A percentile compares a stretch with the other conserved stretches of the same genome.
Evolutionary conservation across 2,329 filamentous ascomycete species (phyloP).

Genomic region (Epicoccum sorghinum): DNA sequence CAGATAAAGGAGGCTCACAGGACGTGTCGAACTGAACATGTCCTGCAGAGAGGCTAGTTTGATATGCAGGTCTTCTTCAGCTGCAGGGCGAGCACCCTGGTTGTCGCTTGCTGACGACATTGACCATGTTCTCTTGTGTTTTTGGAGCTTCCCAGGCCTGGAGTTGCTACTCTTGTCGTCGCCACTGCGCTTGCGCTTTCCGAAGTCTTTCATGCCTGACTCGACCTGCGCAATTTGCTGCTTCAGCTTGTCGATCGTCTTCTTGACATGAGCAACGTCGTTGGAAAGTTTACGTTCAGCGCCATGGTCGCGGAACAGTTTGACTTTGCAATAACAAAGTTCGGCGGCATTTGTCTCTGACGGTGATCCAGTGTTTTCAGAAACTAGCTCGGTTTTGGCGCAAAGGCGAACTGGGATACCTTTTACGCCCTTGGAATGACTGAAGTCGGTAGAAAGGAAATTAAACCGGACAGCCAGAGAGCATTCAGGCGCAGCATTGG

Average conservation of each 20-base stretch:
- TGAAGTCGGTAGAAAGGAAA: constrained; percentile 97
- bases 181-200: constrained; percentile 66
- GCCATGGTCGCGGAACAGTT: constrained; percentile 94
- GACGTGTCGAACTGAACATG: constrained; percentile 85
- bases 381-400: constrained; percentile 79
- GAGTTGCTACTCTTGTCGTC: constrained; percentile 52
- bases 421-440: constrained; percentile 97
- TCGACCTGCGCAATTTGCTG: constrained; percentile 84
- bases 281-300: constrained; percentile 95
- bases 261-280: constrained; percentile 92
- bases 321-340: constrained; percentile 94
- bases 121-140: constrained; percentile 95
- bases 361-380: constrained; percentile 56
- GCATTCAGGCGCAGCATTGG: constrained; percentile 74
- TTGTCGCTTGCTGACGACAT: constrained; percentile 72
- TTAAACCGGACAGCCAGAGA: constrained; percentile 94
- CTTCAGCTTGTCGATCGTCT: constrained; percentile 94
- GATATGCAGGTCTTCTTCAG: constrained; percentile 74
- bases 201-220: constrained; percentile 63
- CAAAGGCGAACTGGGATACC: constrained; percentile 93
- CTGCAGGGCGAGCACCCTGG: constrained; percentile 50
- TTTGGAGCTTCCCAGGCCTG: constrained; percentile 79
- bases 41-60: constrained; percentile 81
- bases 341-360: constrained; percentile 61
- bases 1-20: constrained; percentile 78